Base-by-base conservation (phyloP, 371 early-diverging fungal genomes). In the Circinella umbellata region DNA sequence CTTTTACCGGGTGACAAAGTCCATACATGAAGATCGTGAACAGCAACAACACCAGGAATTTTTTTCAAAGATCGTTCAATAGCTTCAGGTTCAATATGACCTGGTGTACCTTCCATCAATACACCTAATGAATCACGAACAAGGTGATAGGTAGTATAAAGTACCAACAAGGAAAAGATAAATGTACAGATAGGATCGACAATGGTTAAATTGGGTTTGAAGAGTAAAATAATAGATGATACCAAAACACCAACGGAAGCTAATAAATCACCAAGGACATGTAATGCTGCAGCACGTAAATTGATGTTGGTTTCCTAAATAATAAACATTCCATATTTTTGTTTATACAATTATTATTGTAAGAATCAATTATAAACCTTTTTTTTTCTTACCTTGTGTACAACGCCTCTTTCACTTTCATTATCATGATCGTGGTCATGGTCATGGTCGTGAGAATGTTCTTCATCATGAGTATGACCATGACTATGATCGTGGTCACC, bases 171-270 rank as follows among this genome's bases (percentile, higher is more conserved):
- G 3, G 94, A 92, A 75, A 96, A 97, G 38, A 93, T 47, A 71
- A 96, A 89, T 3, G 96, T 96, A 80, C 95, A 95, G 34, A 94
- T 68, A 3, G 95, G 93, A 75, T 97, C 96, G 36, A 94, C 91
- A 72, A 91, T 86, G 18, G 90, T 88, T 63, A 77, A 74, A 9
- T 74, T 70, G 7, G 95, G 95, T 63, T 89, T 86, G 69, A 92
- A 84, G 48, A 86, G 88, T 18, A 94, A 88, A 47, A 94, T 77
- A 27, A 91, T 80, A 8, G 94, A 88, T 13, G 97, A 95, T 54
- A 94, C 86, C 46, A 97, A 76, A 6, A 97, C 96, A 18, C 97
- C 97, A 53, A 94, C 77, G 6, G 95, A 94, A 0, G 92, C 92
- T 34, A 96, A 76, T 18, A 96, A 73, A 75, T 97, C 97, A 17